Evolutionary conservation across 305 asterid genomes (phyloP), one percentile per base, ranked within the genome.

Genomic region (Fraxinus baroniana): DNA sequence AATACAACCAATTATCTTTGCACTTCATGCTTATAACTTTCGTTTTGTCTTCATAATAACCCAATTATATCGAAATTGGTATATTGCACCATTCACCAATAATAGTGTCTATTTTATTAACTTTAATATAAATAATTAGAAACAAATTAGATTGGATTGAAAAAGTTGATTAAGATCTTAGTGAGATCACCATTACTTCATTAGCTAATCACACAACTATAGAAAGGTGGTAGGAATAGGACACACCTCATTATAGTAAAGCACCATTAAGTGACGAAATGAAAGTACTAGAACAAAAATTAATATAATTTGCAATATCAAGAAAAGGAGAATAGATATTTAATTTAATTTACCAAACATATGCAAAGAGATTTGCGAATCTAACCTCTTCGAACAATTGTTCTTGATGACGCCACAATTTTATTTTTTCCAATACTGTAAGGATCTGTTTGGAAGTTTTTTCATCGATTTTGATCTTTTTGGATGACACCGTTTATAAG

Each of bases 41-140:
- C 70, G 57, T 33, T 84, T 84, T 84, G 82, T 84, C 82, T 80
- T 84, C 71, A 46, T 72, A 68, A 68, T 76, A 17, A 41, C 41
- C 26, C 26, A 83, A 28, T 77, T 44, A 10, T 79, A 78, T 78
- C 20, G 26, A 22, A 30, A 30, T 70, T 32, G 75, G 4, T 9
- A 68, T 13, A 12, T 68, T 68, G 74, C 74, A 12, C 74, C 74
- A 28, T 68, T 26, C 37, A 70, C 41, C 39, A 70, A 70, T 30
- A 28, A 18, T 28, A 3, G 39, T 68, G 72, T 68, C 18, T 10
- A 10, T 68, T 68, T 68, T 2, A 68, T 9, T 28, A 68, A 28
- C 37, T 68, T 68, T 28, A 62, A 62, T 62, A 64, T 64, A 64
- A 64, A 68, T 28, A 68, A 68, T 68, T 68, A 28, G 39, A 30